phyloP scores from a whole-genome alignment of 768 basidiomycete species.

The Mycena metata region DNA sequence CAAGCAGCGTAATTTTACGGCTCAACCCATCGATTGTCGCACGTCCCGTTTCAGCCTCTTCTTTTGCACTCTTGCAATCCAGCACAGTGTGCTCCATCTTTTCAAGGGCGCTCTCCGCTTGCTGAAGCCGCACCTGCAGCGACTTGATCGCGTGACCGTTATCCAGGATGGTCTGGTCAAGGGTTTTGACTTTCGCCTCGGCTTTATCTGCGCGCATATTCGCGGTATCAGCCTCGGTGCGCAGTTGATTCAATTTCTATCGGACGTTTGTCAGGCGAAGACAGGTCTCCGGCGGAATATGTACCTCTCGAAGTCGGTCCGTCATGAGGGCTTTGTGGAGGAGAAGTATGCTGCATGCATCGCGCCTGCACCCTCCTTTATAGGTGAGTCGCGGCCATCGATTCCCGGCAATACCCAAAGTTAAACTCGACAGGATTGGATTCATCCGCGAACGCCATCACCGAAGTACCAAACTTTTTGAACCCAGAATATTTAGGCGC shows the following conservation, averaged over 20 bases:
- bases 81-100: background rate
- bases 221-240: background rate
- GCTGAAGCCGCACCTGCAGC: background rate
- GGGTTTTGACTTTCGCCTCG: background rate
- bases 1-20: background rate
- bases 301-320: too few relatives aligned
- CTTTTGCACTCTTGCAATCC: background rate
- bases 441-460: too few relatives aligned
- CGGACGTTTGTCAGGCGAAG: too few relatives aligned
- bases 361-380: too few relatives aligned
- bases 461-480: too few relatives aligned
- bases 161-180: background rate
- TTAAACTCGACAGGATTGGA: too few relatives aligned
- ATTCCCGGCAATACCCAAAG: too few relatives aligned
- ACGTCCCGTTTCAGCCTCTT: background rate
- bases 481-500: too few relatives aligned
- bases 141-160: background rate
- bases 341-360: too few relatives aligned
- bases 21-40: background rate
- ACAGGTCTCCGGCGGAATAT: too few relatives aligned
- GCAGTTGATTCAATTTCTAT: background rate
- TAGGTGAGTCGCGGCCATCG: too few relatives aligned
- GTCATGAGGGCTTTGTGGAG: too few relatives aligned
- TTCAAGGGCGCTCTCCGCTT: background rate
- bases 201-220: background rate